These are phyloP conservation scores for Coprinopsis sp. DNA, from an alignment of 768 basidiomycete genomes.

Conservation along the genomic window DNA sequence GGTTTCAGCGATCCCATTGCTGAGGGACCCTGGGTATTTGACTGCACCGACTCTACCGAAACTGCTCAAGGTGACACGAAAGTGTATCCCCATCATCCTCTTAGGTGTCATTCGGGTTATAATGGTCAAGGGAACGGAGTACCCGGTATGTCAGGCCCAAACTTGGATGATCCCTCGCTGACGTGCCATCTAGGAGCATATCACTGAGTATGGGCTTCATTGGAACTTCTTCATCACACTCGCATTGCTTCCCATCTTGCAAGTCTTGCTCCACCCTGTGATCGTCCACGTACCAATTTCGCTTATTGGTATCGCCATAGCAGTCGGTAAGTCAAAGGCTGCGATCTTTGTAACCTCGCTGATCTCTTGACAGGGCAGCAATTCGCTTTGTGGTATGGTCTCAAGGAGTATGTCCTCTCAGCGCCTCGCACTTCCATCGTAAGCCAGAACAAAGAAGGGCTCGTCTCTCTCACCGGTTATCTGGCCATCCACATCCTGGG, in stretches of 20 bases:
- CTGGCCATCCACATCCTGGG: conserved; percentile 87
- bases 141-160: conserved; percentile 60
- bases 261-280: conserved; percentile 65
- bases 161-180: background rate
- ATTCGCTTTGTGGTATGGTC: conserved; percentile 47
- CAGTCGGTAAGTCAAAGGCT: conserved; percentile 39
- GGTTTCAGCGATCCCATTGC: conserved; percentile 78
- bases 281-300: conserved; percentile 55
- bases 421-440: conserved; percentile 61
- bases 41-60: conserved; percentile 47
- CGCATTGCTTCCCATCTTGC: conserved; percentile 70
- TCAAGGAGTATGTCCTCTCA: conserved; percentile 62
- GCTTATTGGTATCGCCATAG: conserved; percentile 57
- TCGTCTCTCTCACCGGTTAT: conserved; percentile 83
- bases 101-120: conserved; percentile 76
- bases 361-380: conserved; percentile 60
- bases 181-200: conserved; percentile 63
- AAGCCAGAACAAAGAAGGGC: conserved; percentile 87
- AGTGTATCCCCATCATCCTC: conserved; percentile 59
- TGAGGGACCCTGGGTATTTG: conserved; percentile 58
- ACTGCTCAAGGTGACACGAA: conserved; percentile 45
- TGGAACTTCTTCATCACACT: conserved; percentile 99
- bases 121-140: conserved; percentile 89
- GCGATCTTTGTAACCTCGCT: background rate
- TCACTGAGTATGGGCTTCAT: conserved; percentile 92